These are phyloP conservation scores for Phalaenopsis equestris DNA, from an alignment of 106 monocot species.

Conservation along the genomic window DNA sequence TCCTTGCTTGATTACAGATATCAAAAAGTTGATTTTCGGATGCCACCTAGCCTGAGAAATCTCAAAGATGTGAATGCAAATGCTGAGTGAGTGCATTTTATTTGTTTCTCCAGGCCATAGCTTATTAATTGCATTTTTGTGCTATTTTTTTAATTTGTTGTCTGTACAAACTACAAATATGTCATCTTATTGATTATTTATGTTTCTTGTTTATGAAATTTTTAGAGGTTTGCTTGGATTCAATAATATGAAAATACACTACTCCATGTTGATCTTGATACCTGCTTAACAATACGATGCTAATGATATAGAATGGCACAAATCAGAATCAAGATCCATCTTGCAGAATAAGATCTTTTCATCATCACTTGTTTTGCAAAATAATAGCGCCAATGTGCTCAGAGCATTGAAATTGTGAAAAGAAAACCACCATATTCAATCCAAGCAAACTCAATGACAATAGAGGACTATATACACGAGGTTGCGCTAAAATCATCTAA, in stretches of 20 bases:
- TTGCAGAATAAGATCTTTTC: no score
- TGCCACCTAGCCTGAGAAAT: slow-evolving; percentile 7
- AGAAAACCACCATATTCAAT: no score
- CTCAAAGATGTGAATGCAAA: slow-evolving; percentile 3
- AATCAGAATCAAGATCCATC: no score
- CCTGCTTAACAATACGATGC: not conserved
- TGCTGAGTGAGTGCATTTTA: not conserved
- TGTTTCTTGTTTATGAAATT: not conserved
- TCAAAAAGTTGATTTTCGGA: slow-evolving; percentile 8
- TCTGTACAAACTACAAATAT: not conserved
- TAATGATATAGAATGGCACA: no score
- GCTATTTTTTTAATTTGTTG: not conserved
- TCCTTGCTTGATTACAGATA: slow-evolving; percentile 5
- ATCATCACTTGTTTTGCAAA: no score
- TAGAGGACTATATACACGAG: no score
- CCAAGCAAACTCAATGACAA: no score
- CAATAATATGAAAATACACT: not conserved
- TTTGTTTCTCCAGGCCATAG: not conserved
- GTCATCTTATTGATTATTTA: not conserved
- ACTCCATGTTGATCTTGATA: not conserved
- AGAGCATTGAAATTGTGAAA: no score
- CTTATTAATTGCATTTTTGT: slow-evolving; percentile 2
- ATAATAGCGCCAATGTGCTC: no score
- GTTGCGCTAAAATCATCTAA: no score
- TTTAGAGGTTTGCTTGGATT: not conserved